Evolutionary conservation across 2,329 filamentous ascomycete genomes (phyloP).

Genomic region (Trichoderma simmonsii): DNA sequence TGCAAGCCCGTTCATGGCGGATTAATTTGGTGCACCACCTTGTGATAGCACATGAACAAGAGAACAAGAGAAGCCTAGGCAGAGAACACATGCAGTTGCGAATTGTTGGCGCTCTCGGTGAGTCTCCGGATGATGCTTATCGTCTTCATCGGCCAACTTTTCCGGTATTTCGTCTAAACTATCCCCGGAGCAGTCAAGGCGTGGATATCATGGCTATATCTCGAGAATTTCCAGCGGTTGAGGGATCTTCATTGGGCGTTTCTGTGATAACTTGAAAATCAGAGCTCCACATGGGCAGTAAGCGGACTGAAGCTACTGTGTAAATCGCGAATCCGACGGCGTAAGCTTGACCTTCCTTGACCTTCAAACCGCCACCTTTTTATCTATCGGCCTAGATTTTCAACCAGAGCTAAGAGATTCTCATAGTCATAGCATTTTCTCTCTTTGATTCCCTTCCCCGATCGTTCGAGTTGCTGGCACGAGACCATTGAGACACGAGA

Average conservation of each 20-base stretch:
- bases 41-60: background rate
- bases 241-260: background rate
- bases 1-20: conserved; percentile 30
- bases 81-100: background rate
- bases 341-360: background rate
- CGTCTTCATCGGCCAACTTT: background rate
- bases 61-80: background rate
- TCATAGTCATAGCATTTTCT: background rate
- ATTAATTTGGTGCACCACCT: background rate
- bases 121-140: background rate
- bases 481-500: background rate
- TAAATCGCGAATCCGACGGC: background rate
- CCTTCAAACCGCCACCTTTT: background rate
- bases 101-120: background rate
- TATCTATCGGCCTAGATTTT: background rate
- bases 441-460: background rate
- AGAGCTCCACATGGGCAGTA: background rate
- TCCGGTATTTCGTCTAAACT: no score
- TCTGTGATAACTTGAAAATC: background rate
- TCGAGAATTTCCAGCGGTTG: background rate
- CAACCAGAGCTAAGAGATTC: background rate
- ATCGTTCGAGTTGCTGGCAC: background rate
- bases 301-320: background rate
- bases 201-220: background rate
- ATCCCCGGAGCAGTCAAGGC: background rate